Conservation (phyloP, 2,329 filamentous ascomycete genomes). For the Clonostachys sp. region DNA sequence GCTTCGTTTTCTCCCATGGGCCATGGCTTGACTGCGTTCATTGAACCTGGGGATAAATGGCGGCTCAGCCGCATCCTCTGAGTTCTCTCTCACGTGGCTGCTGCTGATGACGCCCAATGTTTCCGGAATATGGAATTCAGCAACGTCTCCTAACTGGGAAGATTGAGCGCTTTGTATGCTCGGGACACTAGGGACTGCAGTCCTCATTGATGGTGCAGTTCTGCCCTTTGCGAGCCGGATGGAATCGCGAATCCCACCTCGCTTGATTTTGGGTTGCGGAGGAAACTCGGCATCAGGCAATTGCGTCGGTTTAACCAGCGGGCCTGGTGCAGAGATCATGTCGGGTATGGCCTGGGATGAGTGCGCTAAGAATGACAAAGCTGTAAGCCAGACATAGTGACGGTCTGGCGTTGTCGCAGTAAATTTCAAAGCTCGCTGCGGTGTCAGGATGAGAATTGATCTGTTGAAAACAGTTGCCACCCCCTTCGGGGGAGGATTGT, state of each 20-base stretch:
- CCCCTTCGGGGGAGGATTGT: constrained; percentile 78
- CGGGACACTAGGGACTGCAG: constrained; percentile 24
- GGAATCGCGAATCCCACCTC: constrained; percentile 72
- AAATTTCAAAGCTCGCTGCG: constrained; percentile 91
- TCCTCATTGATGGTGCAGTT: constrained; percentile 28
- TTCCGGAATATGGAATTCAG: constrained; percentile 31
- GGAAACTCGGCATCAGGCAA: constrained; percentile 47
- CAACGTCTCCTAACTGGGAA: constrained; percentile 25
- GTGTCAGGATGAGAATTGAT: constrained; percentile 91
- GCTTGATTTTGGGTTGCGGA: constrained; percentile 42
- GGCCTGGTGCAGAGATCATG: constrained; percentile 51
- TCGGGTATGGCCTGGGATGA: constrained; percentile 79
- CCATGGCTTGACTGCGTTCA: constrained; percentile 37
- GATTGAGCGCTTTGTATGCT: constrained; percentile 26
- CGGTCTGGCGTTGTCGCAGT: constrained; percentile 79
- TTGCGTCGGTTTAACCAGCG: constrained; percentile 27
- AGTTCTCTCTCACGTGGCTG: constrained; percentile 40
- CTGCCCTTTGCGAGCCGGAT: constrained; percentile 83
- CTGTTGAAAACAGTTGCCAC: constrained; percentile 69
- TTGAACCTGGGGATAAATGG: constrained; percentile 68
- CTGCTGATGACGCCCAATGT: constrained; percentile 25
- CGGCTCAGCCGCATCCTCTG: constrained; percentile 61
- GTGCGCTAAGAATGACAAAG: constrained; percentile 90
- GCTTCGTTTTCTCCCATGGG: constrained; percentile 80
- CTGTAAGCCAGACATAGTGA: constrained; percentile 92